phyloP scores from a whole-genome alignment of 2,329 filamentous ascomycete species.

The Fusarium sp. region DNA sequence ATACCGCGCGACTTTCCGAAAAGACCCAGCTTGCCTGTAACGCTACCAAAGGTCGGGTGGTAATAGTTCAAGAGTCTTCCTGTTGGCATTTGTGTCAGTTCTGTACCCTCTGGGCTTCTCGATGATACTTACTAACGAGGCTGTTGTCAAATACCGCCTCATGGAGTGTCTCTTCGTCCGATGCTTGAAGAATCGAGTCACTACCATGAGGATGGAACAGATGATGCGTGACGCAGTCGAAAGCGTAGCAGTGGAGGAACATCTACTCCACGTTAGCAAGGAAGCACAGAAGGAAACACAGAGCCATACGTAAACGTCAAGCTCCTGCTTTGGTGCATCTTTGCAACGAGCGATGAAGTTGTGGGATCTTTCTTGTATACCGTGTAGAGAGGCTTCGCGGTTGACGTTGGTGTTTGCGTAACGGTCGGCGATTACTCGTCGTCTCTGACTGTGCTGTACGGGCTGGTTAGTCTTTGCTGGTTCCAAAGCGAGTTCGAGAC shows the following conservation, averaged over 20 bases:
- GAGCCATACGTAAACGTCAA: slow-evolving; percentile 22
- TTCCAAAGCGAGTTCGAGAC: rapidly evolving
- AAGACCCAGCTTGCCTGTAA: slow-evolving; percentile 10
- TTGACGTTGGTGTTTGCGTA: slow-evolving; percentile 29
- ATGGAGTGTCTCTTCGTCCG: slow-evolving; percentile 15
- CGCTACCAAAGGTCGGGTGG: background rate
- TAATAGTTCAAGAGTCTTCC: slow-evolving; percentile 18
- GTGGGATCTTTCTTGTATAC: slow-evolving; percentile 17
- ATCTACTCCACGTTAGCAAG: background rate
- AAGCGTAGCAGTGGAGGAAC: slow-evolving; percentile 25
- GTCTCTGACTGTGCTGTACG: slow-evolving; percentile 19
- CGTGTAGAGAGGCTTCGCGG: slow-evolving; percentile 7
- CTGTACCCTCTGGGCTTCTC: rapidly evolving
- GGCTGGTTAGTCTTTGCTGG: background rate
- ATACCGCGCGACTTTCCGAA: slow-evolving; percentile 23
- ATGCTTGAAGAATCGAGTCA: slow-evolving; percentile 9
- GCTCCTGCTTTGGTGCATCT: background rate
- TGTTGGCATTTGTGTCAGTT: background rate
- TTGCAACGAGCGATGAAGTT: slow-evolving; percentile 23
- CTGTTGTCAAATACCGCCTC: slow-evolving; percentile 25
- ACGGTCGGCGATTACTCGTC: slow-evolving; percentile 25
- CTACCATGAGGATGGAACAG: slow-evolving; percentile 29
- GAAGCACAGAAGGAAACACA: rapidly evolving
- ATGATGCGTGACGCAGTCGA: slow-evolving; percentile 24
- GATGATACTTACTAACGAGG: slow-evolving; percentile 5